Percentiles rank a stretch among this genome's conserved stretches.
Evolutionary conservation across 2,329 filamentous ascomycete genomes (phyloP).

Genomic region (Didymellaceae sp.): DNA sequence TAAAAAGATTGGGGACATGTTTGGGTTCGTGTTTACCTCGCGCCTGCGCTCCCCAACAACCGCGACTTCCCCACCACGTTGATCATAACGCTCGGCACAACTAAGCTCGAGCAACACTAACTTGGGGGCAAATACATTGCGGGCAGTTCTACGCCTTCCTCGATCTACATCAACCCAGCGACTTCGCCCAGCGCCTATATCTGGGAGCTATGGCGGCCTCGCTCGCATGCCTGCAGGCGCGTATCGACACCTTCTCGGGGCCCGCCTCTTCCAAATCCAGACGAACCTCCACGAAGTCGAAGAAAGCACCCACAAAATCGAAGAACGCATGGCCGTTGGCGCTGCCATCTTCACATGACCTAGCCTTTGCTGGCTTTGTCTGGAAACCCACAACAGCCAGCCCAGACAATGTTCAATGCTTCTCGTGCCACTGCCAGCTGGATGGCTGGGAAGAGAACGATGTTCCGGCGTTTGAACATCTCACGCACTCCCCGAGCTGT

Average conservation of each 20-base stretch:
- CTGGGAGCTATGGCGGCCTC: constrained; percentile 34
- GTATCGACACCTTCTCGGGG: constrained; percentile 79
- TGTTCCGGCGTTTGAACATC: constrained; percentile 81
- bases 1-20: constrained; percentile 9
- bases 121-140: not conserved
- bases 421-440: constrained; percentile 80
- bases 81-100: constrained; percentile 5
- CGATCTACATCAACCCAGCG: not conserved
- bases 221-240: constrained; percentile 72
- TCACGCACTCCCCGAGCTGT: constrained; percentile 81
- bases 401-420: constrained; percentile 89
- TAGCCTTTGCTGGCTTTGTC: constrained; percentile 90
- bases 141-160: not conserved
- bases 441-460: constrained; percentile 93
- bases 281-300: constrained; percentile 69
- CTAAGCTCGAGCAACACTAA: constrained; percentile 6
- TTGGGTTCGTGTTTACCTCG: constrained; percentile 23
- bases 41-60: constrained; percentile 23
- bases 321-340: constrained; percentile 76
- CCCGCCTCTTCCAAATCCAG: constrained; percentile 70
- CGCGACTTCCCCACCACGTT: constrained; percentile 9
- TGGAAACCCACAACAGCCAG: constrained; percentile 77
- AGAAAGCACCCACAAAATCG: constrained; percentile 54
- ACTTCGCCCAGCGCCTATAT: constrained; percentile 1
- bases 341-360: constrained; percentile 70